Evolutionary conservation across 495 filamentous ascomycete genomes (phyloP).

Genomic region (Immersiella caudata): DNA sequence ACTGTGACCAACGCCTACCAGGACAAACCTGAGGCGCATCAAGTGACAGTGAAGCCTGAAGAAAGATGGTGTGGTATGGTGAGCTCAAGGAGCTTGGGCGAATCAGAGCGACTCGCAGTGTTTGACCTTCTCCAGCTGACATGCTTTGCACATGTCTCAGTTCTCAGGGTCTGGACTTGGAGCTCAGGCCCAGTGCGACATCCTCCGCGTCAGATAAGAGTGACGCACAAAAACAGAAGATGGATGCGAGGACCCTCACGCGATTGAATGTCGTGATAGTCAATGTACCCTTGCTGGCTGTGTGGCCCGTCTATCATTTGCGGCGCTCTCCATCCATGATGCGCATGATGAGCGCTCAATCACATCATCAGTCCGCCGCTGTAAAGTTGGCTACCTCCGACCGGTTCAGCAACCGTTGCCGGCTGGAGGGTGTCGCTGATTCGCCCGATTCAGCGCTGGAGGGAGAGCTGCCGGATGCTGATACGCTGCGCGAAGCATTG

Average conservation of each 20-base stretch:
- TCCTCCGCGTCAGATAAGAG: background rate
- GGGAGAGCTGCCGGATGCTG: background rate
- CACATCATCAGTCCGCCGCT: background rate
- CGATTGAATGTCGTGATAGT: background rate
- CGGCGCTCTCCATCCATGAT: background rate
- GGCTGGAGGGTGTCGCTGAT: background rate
- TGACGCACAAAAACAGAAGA: background rate
- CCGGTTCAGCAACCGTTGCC: background rate
- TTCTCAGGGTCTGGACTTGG: background rate
- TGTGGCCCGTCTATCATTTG: background rate
- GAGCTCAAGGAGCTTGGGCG: background rate
- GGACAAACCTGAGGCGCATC: background rate
- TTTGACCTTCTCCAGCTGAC: background rate
- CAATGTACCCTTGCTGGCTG: background rate
- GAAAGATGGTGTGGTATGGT: background rate
- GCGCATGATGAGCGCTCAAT: background rate
- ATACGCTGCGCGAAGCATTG: background rate
- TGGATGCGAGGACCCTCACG: background rate
- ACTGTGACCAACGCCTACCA: too few species aligned
- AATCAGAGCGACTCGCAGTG: too few species aligned
- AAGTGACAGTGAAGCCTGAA: background rate
- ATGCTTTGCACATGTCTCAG: background rate
- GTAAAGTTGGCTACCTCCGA: background rate
- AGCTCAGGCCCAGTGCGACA: background rate
- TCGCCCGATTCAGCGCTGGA: background rate